These are phyloP conservation scores for Lasiodiplodia hormozganensis DNA, from an alignment of 2,329 filamentous ascomycete genomes.

Conservation along the genomic window DNA sequence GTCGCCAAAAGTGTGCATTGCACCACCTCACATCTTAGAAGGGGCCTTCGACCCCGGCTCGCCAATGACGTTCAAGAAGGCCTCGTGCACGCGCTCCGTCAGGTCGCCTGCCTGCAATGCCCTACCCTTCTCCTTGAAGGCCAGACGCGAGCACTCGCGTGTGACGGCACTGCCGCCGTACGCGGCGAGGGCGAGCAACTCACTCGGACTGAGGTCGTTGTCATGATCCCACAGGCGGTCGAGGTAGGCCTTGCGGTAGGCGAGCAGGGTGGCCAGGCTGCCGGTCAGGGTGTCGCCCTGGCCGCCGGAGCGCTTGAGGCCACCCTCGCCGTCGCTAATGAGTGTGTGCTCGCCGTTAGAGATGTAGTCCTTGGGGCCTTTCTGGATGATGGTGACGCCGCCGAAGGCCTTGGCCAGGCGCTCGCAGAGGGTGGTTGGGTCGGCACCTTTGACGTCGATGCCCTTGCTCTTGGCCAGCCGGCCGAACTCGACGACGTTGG, in stretches of 20 bases:
- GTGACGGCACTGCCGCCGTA: slow-evolving; percentile 89
- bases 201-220: slow-evolving; percentile 60
- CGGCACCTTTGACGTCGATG: slow-evolving; percentile 64
- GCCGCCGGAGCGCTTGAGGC: slow-evolving; percentile 87
- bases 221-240: slow-evolving; percentile 77
- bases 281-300: slow-evolving; percentile 97
- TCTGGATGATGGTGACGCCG: slow-evolving; percentile 90
- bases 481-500: slow-evolving; percentile 92
- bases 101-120: slow-evolving; percentile 92
- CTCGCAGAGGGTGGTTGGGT: slow-evolving; percentile 65
- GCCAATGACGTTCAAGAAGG: slow-evolving; percentile 82
- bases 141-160: slow-evolving; percentile 85
- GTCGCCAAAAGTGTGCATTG: no score
- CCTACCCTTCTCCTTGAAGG: slow-evolving; percentile 84
- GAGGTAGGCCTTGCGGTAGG: slow-evolving; percentile 86
- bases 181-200: slow-evolving; percentile 75
- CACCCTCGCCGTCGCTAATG: slow-evolving; percentile 78
- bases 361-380: slow-evolving; percentile 82
- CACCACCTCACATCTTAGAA: slow-evolving; percentile 10
- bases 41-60: slow-evolving; percentile 51
- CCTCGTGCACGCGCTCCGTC: slow-evolving; percentile 84
- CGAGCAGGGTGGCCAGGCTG: slow-evolving; percentile 84
- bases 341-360: slow-evolving; percentile 80
- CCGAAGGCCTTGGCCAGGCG: slow-evolving; percentile 78
- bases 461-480: slow-evolving; percentile 78